Conservation (phyloP, 257 asterid species). For the Solanum appendiculatum region DNA sequence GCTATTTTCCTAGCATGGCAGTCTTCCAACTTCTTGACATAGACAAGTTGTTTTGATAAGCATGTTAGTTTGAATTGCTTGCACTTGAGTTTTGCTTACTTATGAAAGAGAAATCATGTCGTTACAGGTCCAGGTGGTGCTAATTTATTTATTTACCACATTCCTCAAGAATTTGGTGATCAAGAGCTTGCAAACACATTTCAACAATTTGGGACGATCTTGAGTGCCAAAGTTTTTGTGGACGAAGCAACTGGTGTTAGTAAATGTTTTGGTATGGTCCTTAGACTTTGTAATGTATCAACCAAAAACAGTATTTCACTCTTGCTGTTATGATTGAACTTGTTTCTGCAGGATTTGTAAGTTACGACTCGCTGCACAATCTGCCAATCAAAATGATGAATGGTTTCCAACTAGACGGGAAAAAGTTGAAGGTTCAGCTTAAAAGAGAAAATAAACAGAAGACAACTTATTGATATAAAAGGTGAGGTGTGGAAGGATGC, state of each 20-base stretch:
- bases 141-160: slow-evolving; percentile 86
- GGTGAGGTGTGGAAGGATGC: slow-evolving; percentile 18
- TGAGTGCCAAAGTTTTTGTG: slow-evolving; percentile 86
- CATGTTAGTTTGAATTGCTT: neutral
- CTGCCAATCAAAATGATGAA: slow-evolving; percentile 79
- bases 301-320: neutral
- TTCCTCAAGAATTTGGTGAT: slow-evolving; percentile 90
- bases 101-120: neutral
- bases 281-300: neutral
- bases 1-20: neutral
- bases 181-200: slow-evolving; percentile 76
- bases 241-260: slow-evolving; percentile 89
- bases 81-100: neutral
- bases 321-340: neutral
- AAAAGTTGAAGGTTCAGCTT: slow-evolving; percentile 91
- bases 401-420: slow-evolving; percentile 81
- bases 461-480: slow-evolving; percentile 32
- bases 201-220: slow-evolving; percentile 65
- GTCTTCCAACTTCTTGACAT: neutral
- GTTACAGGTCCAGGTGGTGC: slow-evolving; percentile 92
- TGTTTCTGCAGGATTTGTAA: slow-evolving; percentile 66
- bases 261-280: slow-evolving; percentile 78
- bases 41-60: neutral
- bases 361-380: slow-evolving; percentile 85
- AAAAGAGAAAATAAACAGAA: slow-evolving; percentile 64